These are phyloP conservation scores for Cyclanthera cordifolia DNA, from an alignment of 306 rosid genomes.

Conservation along the genomic window DNA sequence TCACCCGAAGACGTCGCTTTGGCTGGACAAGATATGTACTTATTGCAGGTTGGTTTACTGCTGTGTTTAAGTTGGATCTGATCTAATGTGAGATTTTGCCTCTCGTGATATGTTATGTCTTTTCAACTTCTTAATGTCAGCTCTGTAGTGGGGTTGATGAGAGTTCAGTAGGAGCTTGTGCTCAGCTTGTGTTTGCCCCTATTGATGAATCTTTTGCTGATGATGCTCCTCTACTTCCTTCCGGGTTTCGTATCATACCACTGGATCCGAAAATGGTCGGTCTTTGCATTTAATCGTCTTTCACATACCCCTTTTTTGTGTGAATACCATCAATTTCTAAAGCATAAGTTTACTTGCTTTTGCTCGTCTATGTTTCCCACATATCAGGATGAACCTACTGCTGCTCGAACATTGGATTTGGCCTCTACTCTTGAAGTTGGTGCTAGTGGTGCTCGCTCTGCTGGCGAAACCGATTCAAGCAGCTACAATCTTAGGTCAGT, in stretches of 20 bases:
- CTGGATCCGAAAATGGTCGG: constrained; percentile 76
- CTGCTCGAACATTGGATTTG: constrained; percentile 70
- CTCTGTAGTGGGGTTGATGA: constrained; percentile 90
- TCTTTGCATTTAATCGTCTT: neutral
- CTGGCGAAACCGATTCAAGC: constrained; percentile 41
- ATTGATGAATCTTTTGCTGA: constrained; percentile 93
- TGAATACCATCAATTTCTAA: neutral
- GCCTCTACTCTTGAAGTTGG: constrained; percentile 92
- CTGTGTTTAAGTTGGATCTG: neutral
- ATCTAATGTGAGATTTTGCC: neutral
- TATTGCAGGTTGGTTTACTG: constrained; percentile 49
- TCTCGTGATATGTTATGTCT: neutral
- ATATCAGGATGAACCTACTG: constrained; percentile 52
- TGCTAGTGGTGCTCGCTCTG: constrained; percentile 38
- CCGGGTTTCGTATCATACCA: constrained; percentile 91
- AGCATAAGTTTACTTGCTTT: neutral
- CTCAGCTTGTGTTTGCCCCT: constrained; percentile 95
- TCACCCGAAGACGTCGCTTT: constrained; percentile 77
- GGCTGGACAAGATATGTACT: constrained; percentile 75
- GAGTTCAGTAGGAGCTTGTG: constrained; percentile 77
- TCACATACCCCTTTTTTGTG: no score
- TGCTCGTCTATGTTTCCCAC: neutral
- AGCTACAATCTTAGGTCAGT: constrained; percentile 74
- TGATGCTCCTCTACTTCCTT: constrained; percentile 80
- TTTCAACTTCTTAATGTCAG: constrained; percentile 28